Percentiles rank a stretch among this genome's conserved stretches.
Conservation (phyloP, 495 filamentous ascomycete genomes). For the Penicillium desertorum region DNA sequence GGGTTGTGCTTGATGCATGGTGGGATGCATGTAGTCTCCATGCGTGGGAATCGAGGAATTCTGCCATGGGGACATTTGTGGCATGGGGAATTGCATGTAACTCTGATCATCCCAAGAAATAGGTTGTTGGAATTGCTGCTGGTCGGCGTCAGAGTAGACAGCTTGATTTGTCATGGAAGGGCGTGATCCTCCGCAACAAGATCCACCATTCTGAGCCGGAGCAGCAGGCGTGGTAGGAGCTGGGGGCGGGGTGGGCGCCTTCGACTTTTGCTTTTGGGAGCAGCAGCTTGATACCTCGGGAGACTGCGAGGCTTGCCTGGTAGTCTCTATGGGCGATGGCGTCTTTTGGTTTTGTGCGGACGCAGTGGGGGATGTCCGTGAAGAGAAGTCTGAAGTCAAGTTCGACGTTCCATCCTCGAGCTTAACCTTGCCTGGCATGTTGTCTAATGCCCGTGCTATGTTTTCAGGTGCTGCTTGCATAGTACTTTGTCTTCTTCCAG, state of each 20-base stretch:
- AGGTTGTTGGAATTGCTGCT: constrained; percentile 9
- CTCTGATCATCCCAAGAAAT: constrained; percentile 15
- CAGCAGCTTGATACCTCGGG: constrained; percentile 27
- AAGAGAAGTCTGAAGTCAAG: constrained; percentile 10
- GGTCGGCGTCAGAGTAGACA: constrained; percentile 3
- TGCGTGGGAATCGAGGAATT: constrained; percentile 21
- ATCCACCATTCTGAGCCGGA: constrained; percentile 22
- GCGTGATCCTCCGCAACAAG: constrained; percentile 36
- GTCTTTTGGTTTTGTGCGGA: neutral
- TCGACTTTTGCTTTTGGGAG: constrained; percentile 31
- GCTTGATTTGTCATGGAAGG: neutral
- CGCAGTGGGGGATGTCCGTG: neutral
- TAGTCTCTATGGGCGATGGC: neutral
- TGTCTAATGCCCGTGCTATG: constrained; percentile 30
- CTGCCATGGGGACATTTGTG: constrained; percentile 29
- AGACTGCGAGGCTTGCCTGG: constrained; percentile 2
- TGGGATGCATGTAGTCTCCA: constrained; percentile 18
- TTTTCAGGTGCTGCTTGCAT: constrained; percentile 32
- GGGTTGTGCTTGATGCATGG: constrained; percentile 14
- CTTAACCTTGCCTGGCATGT: constrained; percentile 25
- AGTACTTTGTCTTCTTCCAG: constrained; percentile 26
- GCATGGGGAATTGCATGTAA: constrained; percentile 20
- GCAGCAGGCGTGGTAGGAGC: constrained; percentile 15
- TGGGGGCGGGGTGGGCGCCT: constrained; percentile 14
- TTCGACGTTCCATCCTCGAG: constrained; percentile 23